Evolutionary conservation across 805 yeast species (phyloP), one percentile per base, ranked within the genome.

Genomic region (Phaffomyces thermotolerans): DNA sequence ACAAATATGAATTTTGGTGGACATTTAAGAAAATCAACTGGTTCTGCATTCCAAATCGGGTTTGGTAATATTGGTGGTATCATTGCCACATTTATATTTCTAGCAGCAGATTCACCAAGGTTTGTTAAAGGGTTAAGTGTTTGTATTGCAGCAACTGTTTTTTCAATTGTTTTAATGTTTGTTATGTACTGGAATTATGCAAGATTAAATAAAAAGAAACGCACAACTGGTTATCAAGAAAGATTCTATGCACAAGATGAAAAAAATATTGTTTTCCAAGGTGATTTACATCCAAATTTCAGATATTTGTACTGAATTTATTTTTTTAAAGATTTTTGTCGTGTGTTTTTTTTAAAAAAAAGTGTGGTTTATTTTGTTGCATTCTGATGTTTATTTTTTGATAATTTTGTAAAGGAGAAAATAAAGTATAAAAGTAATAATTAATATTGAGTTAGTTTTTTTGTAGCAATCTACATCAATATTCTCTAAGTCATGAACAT

Each of bases 261-360:
- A 15, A 54, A 54, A 44, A 66, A 65, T 36, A 57, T 66, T 36
- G 63, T 63, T 22, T 57, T 62, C 34, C 58, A 61, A 39, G 69
- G 70, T 55, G 72, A 66, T 44, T 47, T 51, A 39, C 69, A 69
- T 50, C 78, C 78, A 24, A 63, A 66, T 33, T 71, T 72, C 52
- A 66, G 60, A 54, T 74, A 73, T 59, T 54, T 72, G 61, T 72
- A 72, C 53, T 73, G 48, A 29, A 4, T 9, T n/a, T n/a, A n/a
- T n/a, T n/a, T n/a, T n/a, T n/a, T n/a, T n/a, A n/a, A n/a, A n/a
- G n/a, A 20, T 10, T 27, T 27, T 27, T 9, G 29, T 9, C 12
- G 13, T 27, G 29, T 27, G 29, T 27, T 27, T 27, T 27, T 27
- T 10, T 8, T 27, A 4, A 5, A 20, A 20, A n/a, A 20, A 20